Base-by-base conservation (phyloP, 352 stramenopile species). In the Globisporangium viniferum region DNA sequence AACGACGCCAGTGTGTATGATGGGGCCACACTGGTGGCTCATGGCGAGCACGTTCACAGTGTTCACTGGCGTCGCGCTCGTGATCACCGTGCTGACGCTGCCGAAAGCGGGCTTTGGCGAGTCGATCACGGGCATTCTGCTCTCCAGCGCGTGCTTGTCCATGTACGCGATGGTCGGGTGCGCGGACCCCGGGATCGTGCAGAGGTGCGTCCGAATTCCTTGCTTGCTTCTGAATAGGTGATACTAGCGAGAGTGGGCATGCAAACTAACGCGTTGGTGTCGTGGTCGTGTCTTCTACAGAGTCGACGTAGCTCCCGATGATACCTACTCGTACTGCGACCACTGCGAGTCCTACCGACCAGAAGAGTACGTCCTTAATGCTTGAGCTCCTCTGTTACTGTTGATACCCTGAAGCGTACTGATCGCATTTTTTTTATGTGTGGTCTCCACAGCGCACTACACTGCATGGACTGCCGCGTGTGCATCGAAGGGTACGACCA, bases 401-500 rank as follows among this genome's bases (percentile, higher is more conserved):
- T 33, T 22, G 22, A 4, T 57, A 33, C 9, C 5, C n/a, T 3
- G n/a, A 27, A 4, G 7, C 51, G 10, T 20, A 10, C 20, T 14
- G 9, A 35, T n/a, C 51, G 35, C 46, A 29, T 24, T 65, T 27
- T 53, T n/a, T 48, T 27, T 69, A 9, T 76, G 24, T 69, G 29
- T 70, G 5, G 18, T 55, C 1, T 29, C 22, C 15, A 9, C 27
- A 95, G 82, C 22, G 86, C 90, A 7, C 70, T 89, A 41, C 90
- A 97, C 62, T 97, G 90, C 66, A 86, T 91, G 73, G 88, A 96
- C 66, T 97, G 90, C 70, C 83, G 87, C 44, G 89, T 92, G 64
- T 97, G 90, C 63, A 88, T 97, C 59, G 82, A 90, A 51, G 89
- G 90, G 56, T 93, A 96, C 68, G 91, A 98, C 73, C 92, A 98